phyloP scores from a whole-genome alignment of 2,329 filamentous ascomycete genomes.

The Penicillium sp. region DNA sequence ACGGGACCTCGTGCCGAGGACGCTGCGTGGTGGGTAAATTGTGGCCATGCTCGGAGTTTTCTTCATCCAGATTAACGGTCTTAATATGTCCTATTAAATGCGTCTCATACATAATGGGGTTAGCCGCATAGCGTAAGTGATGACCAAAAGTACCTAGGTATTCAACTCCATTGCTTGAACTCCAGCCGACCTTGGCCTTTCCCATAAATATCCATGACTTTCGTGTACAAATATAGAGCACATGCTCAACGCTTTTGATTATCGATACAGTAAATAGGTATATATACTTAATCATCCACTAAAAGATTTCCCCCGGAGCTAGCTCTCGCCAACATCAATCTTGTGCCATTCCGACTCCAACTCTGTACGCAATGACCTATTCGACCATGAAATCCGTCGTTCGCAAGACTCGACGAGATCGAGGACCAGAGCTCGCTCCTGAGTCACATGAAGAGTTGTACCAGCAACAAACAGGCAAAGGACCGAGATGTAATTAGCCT shows the following conservation, averaged over 20 bases:
- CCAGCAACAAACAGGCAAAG: constrained; percentile 27
- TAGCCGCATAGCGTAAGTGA: no score
- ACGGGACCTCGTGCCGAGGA: neutral
- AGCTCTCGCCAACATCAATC: constrained; percentile 16
- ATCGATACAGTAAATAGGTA: neutral
- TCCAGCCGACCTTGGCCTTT: no score
- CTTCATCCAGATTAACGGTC: neutral
- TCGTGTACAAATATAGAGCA: no score
- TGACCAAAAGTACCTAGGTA: no score
- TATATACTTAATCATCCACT: neutral
- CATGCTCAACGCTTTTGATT: no score
- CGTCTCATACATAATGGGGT: no score
- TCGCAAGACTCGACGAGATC: constrained; percentile 22
- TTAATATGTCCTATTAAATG: no score
- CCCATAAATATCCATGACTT: no score
- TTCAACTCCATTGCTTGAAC: no score
- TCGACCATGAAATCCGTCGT: constrained; percentile 21
- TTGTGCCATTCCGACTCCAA: constrained; percentile 24
- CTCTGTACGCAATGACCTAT: constrained; percentile 20
- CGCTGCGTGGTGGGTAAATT: neutral
- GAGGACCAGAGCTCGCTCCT: constrained; percentile 21
- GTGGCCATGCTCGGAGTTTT: neutral
- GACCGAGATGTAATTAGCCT: constrained; percentile 21
- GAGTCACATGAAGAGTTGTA: constrained; percentile 22
- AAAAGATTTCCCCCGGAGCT: neutral